Evolutionary conservation across 352 stramenopile genomes (phyloP).

Genomic region (Elongisporangium undulatum): DNA sequence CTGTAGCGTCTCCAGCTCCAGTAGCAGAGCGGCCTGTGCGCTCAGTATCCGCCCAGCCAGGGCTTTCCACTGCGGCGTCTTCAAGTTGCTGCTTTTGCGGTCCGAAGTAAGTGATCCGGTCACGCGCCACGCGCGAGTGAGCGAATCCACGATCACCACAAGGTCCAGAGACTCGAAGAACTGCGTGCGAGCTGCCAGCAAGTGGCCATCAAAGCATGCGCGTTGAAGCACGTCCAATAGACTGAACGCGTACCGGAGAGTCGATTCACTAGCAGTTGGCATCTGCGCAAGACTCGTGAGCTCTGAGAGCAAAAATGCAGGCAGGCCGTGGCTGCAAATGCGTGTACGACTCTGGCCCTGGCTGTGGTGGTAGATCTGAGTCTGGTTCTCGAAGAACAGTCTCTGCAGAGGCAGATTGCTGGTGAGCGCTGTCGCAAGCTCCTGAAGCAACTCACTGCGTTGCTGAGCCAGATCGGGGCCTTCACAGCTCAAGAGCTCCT

Average conservation of each 20-base stretch:
- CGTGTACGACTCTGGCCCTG: not conserved
- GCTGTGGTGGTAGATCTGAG: slow-evolving; percentile 6
- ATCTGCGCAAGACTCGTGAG: slow-evolving; percentile 11
- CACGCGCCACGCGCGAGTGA: not conserved
- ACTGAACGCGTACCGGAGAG: slow-evolving; percentile 16
- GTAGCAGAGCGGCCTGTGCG: slow-evolving; percentile 33
- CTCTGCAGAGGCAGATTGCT: slow-evolving; percentile 27
- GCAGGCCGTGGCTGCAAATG: slow-evolving; percentile 19
- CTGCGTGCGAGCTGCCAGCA: slow-evolving; percentile 13
- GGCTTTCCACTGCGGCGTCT: not conserved
- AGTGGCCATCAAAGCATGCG: slow-evolving; percentile 20
- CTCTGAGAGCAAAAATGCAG: slow-evolving; percentile 22
- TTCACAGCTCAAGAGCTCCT: not conserved
- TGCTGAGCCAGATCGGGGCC: not conserved
- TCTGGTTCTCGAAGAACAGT: slow-evolving; percentile 53
- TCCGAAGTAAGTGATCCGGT: not conserved
- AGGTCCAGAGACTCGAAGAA: slow-evolving; percentile 11
- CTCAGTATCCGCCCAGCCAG: slow-evolving; percentile 41
- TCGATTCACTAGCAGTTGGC: not conserved
- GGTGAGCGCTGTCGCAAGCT: slow-evolving; percentile 34
- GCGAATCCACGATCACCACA: not conserved
- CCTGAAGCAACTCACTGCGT: slow-evolving; percentile 30
- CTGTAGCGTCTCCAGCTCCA: slow-evolving; percentile 36
- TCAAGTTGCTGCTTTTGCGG: not conserved
- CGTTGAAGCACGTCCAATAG: slow-evolving; percentile 14